Base-by-base conservation (phyloP, 169 alveolate genomes). In the Plasmodium reichenowi region DNA sequence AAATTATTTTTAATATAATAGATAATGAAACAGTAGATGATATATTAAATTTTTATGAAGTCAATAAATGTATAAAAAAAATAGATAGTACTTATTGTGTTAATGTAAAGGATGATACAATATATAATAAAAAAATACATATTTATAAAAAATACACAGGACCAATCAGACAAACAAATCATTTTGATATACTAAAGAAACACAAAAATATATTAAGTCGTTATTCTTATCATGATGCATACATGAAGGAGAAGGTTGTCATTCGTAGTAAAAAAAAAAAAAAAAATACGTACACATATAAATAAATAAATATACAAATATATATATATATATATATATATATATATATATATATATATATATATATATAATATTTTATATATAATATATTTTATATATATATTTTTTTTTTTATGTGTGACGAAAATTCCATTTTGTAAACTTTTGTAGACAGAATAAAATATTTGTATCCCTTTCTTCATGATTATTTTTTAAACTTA, bases 81-180 rank as follows among this genome's bases (percentile, higher is more conserved):
- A 45, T 76, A 10, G 76, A 71, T 47, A 20, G 12, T 3, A 58
- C 50, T 3, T 58, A 43, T 22, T 76, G 89, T 52, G n/a, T 76
- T 64, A 66, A 76, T 76, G 71, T 76, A 32, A 76, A 50, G 7
- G 26, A 76, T 24, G 63, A 52, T 8, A 7, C 17, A 22, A 66
- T 76, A 12, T 3, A 45, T 13, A 76, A 76, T 26, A 15, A 26
- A 38, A 68, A 58, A 43, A 64, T 76, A n/a, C 89, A 76, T 59
- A 54, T 76, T 43, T 76, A 76, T 71, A 76, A 76, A 47, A 66
- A 71, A 59, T 76, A 76, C 15, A 15, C 70, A 7, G 78, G 70
- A 6, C 75, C 58, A 5, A 59, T 76, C 7, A 76, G 38, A n/a
- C 32, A 66, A 45, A 22, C 20, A 7, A 59, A 66, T 17, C 12